Conservation (phyloP, 495 filamentous ascomycete genomes). For the Pyronema domesticum region DNA sequence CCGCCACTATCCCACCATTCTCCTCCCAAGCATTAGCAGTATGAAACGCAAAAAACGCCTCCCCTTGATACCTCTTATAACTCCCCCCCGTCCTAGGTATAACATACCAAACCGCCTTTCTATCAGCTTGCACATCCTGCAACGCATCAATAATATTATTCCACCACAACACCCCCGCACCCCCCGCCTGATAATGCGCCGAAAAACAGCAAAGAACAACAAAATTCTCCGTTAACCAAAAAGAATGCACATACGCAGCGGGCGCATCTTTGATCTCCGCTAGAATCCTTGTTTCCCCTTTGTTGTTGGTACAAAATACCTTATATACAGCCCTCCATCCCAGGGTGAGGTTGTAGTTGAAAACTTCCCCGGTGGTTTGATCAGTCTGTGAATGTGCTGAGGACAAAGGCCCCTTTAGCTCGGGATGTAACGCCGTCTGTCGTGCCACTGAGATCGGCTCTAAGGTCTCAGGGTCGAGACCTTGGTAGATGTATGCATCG, state of each 20-base stretch:
- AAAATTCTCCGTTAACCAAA: constrained; percentile 46
- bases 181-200: constrained; percentile 32
- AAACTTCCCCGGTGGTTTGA: constrained; percentile 54
- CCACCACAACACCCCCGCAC: constrained; percentile 36
- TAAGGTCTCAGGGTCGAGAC: constrained; percentile 48
- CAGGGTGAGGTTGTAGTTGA: constrained; percentile 52
- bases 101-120: constrained; percentile 47
- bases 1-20: constrained; percentile 18
- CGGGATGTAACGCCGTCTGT: constrained; percentile 45
- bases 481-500: constrained; percentile 38
- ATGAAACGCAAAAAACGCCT: constrained; percentile 53
- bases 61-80: constrained; percentile 23
- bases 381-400: constrained; percentile 53
- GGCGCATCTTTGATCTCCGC: constrained; percentile 39
- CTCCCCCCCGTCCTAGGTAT: constrained; percentile 32
- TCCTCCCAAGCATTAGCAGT: constrained; percentile 58
- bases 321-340: constrained; percentile 38
- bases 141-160: constrained; percentile 41
- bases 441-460: constrained; percentile 44
- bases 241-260: constrained; percentile 54
- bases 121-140: constrained; percentile 13
- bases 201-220: constrained; percentile 52
- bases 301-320: constrained; percentile 42
- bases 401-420: constrained; percentile 42
- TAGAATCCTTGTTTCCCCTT: constrained; percentile 49